A percentile compares a stretch with the other conserved stretches of the same genome.
Evolutionary conservation across 2,329 filamentous ascomycete species (phyloP).

Genomic region (Phialophora chinensis): DNA sequence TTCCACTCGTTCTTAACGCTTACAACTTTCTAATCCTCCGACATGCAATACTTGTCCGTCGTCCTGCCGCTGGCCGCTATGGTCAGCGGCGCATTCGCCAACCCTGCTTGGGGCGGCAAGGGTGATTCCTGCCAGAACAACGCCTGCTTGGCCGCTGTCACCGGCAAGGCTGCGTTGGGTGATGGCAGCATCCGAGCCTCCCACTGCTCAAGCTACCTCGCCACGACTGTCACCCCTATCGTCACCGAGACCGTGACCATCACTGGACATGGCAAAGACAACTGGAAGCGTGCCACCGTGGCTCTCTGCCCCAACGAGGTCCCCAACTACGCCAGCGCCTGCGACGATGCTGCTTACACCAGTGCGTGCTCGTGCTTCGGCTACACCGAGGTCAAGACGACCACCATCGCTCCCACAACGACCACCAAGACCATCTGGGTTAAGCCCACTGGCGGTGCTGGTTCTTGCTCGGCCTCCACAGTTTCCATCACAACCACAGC

Average conservation of each 20-base stretch:
- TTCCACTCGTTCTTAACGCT: slow-evolving; percentile 37
- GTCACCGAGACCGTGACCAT: slow-evolving; percentile 30
- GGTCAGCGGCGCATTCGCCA: slow-evolving; percentile 35
- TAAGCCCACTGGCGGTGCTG: slow-evolving; percentile 28
- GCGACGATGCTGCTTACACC: slow-evolving; percentile 35
- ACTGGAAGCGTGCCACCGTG: slow-evolving; percentile 35
- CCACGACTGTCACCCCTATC: slow-evolving; percentile 33
- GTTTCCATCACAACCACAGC: slow-evolving; percentile 12
- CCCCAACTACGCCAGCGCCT: slow-evolving; percentile 40
- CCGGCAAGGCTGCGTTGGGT: slow-evolving; percentile 38
- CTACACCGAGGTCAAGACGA: slow-evolving; percentile 36
- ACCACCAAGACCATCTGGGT: slow-evolving; percentile 40
- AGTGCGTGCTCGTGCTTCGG: slow-evolving; percentile 37
- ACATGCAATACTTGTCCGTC: slow-evolving; percentile 36
- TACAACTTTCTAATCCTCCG: slow-evolving; percentile 15
- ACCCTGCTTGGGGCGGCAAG: slow-evolving; percentile 20
- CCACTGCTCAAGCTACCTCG: slow-evolving; percentile 38
- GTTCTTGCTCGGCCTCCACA: slow-evolving; percentile 19
- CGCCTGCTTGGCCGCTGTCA: slow-evolving; percentile 38
- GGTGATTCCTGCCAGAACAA: slow-evolving; percentile 24
- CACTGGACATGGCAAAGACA: slow-evolving; percentile 18
- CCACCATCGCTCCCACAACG: slow-evolving; percentile 37
- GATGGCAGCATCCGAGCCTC: slow-evolving; percentile 32
- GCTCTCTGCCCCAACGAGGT: slow-evolving; percentile 40
- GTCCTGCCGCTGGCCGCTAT: slow-evolving; percentile 38